phyloP scores from a whole-genome alignment of 2,329 filamentous ascomycete species.

The Pyrenophora seminiperda region DNA sequence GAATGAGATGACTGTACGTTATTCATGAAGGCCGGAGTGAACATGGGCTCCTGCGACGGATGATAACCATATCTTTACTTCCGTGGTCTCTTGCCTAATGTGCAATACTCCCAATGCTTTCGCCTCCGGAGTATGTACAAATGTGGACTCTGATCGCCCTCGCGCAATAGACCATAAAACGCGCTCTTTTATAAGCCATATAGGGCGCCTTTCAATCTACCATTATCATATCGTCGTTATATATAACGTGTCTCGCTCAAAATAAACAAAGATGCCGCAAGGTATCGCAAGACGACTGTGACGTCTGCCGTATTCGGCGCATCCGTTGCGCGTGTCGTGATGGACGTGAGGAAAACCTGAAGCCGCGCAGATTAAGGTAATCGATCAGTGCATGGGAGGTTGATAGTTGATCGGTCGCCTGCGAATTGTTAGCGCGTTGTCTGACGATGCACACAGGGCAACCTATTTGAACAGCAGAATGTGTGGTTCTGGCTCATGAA shows the following conservation, averaged over 20 bases:
- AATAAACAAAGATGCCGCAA: conserved; percentile 39
- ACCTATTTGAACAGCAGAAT: conserved; percentile 97
- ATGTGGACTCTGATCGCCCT: conserved; percentile 25
- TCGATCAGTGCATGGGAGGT: conserved; percentile 59
- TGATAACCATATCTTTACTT: conserved; percentile 4
- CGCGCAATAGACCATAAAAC: conserved; percentile 21
- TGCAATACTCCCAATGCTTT: conserved; percentile 14
- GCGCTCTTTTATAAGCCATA: conserved; percentile 29
- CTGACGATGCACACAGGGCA: not conserved
- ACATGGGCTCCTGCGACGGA: not conserved
- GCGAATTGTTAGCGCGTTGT: conserved; percentile 16
- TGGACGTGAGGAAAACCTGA: conserved; percentile 10
- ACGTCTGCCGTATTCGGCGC: conserved; percentile 17
- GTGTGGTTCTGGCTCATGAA: conserved; percentile 97
- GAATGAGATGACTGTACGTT: not conserved
- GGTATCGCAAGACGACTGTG: conserved; percentile 25
- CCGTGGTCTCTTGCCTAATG: conserved; percentile 5
- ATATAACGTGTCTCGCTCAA: conserved; percentile 42
- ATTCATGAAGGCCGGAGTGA: not conserved
- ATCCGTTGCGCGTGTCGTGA: conserved; percentile 11
- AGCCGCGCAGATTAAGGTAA: conserved; percentile 1
- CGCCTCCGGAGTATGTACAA: conserved; percentile 41
- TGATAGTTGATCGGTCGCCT: conserved; percentile 87
- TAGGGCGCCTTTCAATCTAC: conserved; percentile 35
- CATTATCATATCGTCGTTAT: conserved; percentile 48